A percentile compares a stretch with the other conserved stretches of the same genome.
Conservation (phyloP, 208 protist genomes). For the Leishmania guyanensis region DNA sequence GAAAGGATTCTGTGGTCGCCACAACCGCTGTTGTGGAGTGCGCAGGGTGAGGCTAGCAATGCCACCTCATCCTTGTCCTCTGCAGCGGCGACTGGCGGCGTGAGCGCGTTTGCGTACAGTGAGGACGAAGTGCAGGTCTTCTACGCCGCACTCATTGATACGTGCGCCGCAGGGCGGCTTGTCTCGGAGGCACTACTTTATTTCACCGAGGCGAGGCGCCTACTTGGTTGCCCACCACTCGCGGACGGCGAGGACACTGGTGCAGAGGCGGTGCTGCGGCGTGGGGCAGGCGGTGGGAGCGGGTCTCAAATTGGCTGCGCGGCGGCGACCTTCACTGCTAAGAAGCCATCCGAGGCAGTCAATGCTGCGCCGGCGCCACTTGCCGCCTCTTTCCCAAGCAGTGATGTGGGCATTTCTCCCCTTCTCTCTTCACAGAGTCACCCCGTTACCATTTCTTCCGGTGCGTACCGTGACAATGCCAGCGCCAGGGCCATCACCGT, state of each 20-base stretch:
- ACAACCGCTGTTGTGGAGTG: constrained; percentile 7
- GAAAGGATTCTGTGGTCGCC: constrained; percentile 33
- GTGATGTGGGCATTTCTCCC: neutral
- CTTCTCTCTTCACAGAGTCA: neutral
- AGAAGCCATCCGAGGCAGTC: too few species aligned
- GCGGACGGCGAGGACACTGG: constrained; percentile 10
- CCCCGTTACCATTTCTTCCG: neutral
- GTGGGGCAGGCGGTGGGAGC: neutral
- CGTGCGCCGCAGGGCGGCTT: constrained; percentile 58
- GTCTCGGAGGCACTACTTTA: constrained; percentile 49
- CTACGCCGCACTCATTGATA: constrained; percentile 65
- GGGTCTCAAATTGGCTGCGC: neutral
- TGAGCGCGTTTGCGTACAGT: constrained; percentile 8
- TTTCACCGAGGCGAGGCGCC: constrained; percentile 41
- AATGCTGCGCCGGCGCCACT: neutral
- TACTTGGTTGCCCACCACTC: constrained; percentile 27
- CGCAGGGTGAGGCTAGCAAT: neutral
- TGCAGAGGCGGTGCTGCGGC: constrained; percentile 9
- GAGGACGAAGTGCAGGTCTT: constrained; percentile 44
- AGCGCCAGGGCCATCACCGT: neutral
- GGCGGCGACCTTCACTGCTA: neutral
- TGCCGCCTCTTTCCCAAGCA: neutral
- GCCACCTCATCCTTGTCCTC: neutral
- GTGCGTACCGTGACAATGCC: neutral
- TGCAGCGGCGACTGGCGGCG: neutral